These are phyloP conservation scores for Hericium erinaceus DNA, from an alignment of 768 basidiomycete species.

Conservation along the genomic window DNA sequence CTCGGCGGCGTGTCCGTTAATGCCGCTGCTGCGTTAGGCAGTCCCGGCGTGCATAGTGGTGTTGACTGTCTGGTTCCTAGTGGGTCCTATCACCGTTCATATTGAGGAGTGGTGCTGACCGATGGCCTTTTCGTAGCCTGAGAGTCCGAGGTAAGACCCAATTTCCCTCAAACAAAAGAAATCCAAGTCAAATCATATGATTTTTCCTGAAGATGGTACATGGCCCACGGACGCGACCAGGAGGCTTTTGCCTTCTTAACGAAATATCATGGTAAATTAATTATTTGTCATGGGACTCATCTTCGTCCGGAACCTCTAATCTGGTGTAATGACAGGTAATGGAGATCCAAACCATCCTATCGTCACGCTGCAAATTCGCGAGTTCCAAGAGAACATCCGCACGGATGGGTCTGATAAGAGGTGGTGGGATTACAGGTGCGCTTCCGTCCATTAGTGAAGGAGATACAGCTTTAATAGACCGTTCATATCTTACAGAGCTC, in stretches of 20 bases:
- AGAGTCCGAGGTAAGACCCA: not conserved
- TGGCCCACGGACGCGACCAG: not conserved
- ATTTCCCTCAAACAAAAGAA: no score
- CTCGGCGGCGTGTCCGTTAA: no score
- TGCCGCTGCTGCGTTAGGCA: not conserved
- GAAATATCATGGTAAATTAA: not conserved
- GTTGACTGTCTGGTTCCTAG: not conserved
- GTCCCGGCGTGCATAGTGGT: not conserved
- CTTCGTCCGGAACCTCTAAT: not conserved
- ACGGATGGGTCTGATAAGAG: constrained; percentile 2
- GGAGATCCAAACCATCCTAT: not conserved
- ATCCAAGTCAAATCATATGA: no score
- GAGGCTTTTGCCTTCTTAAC: not conserved
- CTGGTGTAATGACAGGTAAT: not conserved
- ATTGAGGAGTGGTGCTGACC: no score
- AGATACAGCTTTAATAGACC: not conserved
- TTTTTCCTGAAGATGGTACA: not conserved
- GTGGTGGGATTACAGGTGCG: constrained; percentile 1
- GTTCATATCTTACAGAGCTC: not conserved
- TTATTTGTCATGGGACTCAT: no score
- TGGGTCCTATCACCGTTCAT: not conserved
- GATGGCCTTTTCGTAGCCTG: not conserved
- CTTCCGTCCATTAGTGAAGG: not conserved
- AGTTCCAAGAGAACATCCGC: constrained; percentile 1
- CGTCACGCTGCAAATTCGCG: not conserved